phyloP scores from a whole-genome alignment of 2,329 filamentous ascomycete genomes.

The Huntiella decipiens region DNA sequence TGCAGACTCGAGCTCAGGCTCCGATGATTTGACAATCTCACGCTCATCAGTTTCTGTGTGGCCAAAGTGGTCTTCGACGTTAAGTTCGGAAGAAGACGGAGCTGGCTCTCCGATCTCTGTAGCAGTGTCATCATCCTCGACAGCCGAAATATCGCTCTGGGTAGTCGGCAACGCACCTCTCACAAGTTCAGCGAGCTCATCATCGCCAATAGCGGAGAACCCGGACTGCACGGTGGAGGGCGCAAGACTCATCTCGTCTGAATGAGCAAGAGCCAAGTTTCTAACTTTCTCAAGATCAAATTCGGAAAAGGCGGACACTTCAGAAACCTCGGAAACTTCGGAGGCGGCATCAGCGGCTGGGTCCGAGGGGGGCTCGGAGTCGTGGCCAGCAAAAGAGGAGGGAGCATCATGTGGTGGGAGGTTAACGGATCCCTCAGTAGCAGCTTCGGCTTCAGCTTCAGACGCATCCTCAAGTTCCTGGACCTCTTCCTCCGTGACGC shows the following conservation, averaged over 20 bases:
- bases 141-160: not conserved
- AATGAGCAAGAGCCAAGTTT: not conserved
- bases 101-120: slow-evolving; percentile 4
- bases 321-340: not conserved
- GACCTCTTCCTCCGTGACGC: no score
- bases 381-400: not conserved
- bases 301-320: slow-evolving; percentile 24
- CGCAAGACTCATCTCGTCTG: not conserved
- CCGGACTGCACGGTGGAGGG: slow-evolving; percentile 5
- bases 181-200: slow-evolving; percentile 3
- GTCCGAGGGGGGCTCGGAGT: not conserved
- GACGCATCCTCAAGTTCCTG: no score
- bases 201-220: slow-evolving; percentile 2
- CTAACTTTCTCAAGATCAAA: not conserved
- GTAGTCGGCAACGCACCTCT: not conserved
- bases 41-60: no score
- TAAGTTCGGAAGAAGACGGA: not conserved
- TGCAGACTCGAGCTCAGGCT: no score
- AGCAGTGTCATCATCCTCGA: slow-evolving; percentile 1
- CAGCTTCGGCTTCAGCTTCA: not conserved
- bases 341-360: not conserved
- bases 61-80: no score
- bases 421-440: not conserved
- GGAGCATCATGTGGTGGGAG: not conserved
- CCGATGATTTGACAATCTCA: not conserved